A percentile compares a stretch with the other conserved stretches of the same genome.
These are phyloP conservation scores for Phycomyces nitens DNA, from an alignment of 192 early-diverging fungal species.

Conservation along the genomic window DNA sequence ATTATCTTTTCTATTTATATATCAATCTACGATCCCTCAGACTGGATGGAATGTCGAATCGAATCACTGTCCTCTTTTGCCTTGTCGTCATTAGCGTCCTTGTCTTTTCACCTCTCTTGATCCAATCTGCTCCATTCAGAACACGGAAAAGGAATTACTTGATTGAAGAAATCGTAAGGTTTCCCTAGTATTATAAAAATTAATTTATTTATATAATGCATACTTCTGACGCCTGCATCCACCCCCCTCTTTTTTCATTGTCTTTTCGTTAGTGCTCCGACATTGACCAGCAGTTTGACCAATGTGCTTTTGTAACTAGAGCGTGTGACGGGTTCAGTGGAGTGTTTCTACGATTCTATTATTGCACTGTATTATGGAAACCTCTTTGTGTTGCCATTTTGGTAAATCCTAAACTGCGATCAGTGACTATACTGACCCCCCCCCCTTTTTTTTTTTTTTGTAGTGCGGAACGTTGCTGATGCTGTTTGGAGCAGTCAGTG, in stretches of 20 bases:
- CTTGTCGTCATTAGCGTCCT: background rate
- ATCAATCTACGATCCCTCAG: background rate
- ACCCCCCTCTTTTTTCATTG: too few species aligned
- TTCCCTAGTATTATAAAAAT: too few species aligned
- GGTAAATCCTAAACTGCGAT: too few species aligned
- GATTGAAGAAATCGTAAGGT: too few species aligned
- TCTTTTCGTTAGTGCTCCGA: slow-evolving; percentile 34
- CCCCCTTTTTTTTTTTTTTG: slow-evolving; percentile 55
- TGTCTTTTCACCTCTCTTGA: background rate
- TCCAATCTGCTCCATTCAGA: background rate
- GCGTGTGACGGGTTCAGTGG: slow-evolving; percentile 58
- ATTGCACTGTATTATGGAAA: slow-evolving; percentile 36
- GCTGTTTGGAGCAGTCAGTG: slow-evolving; percentile 65
- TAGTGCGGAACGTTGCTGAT: slow-evolving; percentile 5
- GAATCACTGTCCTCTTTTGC: background rate
- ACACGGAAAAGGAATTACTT: background rate
- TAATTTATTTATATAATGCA: too few species aligned
- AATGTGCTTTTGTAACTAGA: slow-evolving; percentile 54
- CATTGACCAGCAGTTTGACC: slow-evolving; percentile 44
- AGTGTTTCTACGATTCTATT: slow-evolving; percentile 51
- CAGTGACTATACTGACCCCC: too few species aligned
- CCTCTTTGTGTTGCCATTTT: slow-evolving; percentile 34
- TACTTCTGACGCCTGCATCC: too few species aligned
- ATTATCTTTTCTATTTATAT: background rate
- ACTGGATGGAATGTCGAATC: background rate